phyloP scores from a whole-genome alignment of 2,329 filamentous ascomycete species.

The Pestalotiopsis sp. region DNA sequence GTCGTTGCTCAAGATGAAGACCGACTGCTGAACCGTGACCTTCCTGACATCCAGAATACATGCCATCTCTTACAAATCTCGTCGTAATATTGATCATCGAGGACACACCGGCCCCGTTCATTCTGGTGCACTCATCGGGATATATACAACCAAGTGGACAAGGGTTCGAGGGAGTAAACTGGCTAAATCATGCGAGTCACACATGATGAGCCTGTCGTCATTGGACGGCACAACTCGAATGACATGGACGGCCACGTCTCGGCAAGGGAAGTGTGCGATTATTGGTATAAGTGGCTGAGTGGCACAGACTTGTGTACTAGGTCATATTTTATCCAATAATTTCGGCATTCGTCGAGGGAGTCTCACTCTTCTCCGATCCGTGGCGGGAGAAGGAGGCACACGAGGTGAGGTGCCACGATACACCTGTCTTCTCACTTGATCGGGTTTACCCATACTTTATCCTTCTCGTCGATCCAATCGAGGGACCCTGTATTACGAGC shows the following conservation, averaged over 20 bases:
- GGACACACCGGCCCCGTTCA: not conserved
- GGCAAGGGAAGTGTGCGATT: too few relatives aligned
- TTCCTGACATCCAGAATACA: not conserved
- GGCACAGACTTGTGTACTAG: not conserved
- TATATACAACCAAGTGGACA: not conserved
- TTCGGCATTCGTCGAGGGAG: not conserved
- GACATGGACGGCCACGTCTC: too few relatives aligned
- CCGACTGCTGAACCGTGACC: not conserved
- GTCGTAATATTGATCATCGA: not conserved
- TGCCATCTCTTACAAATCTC: not conserved
- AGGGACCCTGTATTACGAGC: not conserved
- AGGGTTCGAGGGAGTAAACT: not conserved
- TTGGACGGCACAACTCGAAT: not conserved
- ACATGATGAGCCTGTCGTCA: not conserved
- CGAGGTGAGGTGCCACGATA: not conserved
- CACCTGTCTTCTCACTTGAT: not conserved
- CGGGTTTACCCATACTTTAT: not conserved
- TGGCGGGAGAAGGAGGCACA: not conserved
- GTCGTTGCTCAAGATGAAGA: too few relatives aligned
- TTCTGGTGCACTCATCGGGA: not conserved
- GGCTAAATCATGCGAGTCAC: not conserved
- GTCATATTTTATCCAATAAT: not conserved
- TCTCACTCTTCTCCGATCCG: not conserved
- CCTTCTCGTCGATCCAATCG: not conserved
- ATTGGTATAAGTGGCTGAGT: not conserved